Evolutionary conservation across 2,329 filamentous ascomycete genomes (phyloP), one percentile per base, ranked within the genome.

Genomic region (Clarireedia homoeocarpa): DNA sequence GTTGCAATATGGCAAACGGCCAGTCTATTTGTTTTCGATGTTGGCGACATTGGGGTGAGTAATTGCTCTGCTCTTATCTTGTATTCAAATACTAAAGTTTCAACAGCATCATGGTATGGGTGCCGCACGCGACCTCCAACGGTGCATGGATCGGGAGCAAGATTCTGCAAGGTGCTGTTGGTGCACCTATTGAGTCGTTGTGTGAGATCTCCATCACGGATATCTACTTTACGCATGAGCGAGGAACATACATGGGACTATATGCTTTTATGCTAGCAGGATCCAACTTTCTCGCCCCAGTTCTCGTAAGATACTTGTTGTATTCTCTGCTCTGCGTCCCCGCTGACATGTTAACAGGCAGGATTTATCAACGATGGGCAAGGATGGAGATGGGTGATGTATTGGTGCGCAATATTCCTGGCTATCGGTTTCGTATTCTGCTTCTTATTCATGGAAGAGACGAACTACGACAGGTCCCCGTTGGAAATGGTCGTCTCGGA

Each of bases 371-470:
- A 71, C 39, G 72, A 78, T 44, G 71, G 71, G 1, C 70, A 72
- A 58, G 75, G 76, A 2, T 80, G 77, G 77, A 59, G 72, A 53
- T 80, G 77, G 75, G 72, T 74, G 15, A 70, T 77, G 68, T 75
- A 77, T 61, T 81, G 78, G 71, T 75, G 75, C 36, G 77, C 80
- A 4, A 82, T 84, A 27, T 74, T 83, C 60, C 66, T 70, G 3
- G 78, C 69, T 0, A 67, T 76, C 1, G 72, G 69, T 9, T 76
- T 78, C 39, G 62, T 83, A 17, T 73, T 81, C 59, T 67, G 78
- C 1, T 82, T 81, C 69, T 78, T 84, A 62, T 76, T 78, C 65
- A 76, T 82, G 72, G 81, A 84, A 66, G 81, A 84, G 66, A 82
- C 81, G 5, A 83, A 65, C n/a, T 67, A 64, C 52, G 60, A 66